These are phyloP conservation scores for Globisporangium nagaii DNA, from an alignment of 352 stramenopile species.

Conservation along the genomic window DNA sequence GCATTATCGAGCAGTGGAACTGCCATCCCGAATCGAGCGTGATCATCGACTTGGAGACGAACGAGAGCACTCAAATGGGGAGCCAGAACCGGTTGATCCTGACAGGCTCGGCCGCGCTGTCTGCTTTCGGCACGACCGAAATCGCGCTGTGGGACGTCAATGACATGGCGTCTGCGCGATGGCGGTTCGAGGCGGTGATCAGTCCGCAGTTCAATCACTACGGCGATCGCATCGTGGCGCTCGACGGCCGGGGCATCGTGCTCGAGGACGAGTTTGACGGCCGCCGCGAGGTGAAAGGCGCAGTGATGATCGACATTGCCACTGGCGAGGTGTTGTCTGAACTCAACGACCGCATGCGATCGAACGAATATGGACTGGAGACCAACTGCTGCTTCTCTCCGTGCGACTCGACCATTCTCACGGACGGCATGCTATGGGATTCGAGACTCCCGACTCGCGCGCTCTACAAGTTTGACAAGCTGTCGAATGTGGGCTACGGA, in stretches of 20 bases:
- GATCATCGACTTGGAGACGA: slow-evolving; percentile 67
- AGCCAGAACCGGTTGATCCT: slow-evolving; percentile 46
- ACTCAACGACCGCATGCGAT: slow-evolving; percentile 55
- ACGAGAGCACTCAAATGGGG: slow-evolving; percentile 51
- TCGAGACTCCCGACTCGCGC: slow-evolving; percentile 56
- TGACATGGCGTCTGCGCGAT: slow-evolving; percentile 50
- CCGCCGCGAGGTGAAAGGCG: slow-evolving; percentile 30
- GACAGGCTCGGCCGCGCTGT: slow-evolving; percentile 44
- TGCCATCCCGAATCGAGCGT: slow-evolving; percentile 68
- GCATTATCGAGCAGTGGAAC: slow-evolving; percentile 66
- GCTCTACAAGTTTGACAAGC: slow-evolving; percentile 88
- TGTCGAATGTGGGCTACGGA: slow-evolving; percentile 78
- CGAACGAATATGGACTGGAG: slow-evolving; percentile 68
- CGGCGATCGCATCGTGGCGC: slow-evolving; percentile 62
- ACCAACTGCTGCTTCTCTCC: slow-evolving; percentile 79
- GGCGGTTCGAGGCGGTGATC: slow-evolving; percentile 53
- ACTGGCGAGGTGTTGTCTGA: slow-evolving; percentile 57
- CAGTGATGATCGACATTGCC: slow-evolving; percentile 63
- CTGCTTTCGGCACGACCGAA: slow-evolving; percentile 43
- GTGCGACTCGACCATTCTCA: slow-evolving; percentile 68
- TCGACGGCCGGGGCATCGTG: slow-evolving; percentile 41
- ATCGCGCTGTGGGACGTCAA: slow-evolving; percentile 76
- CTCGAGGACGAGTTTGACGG: slow-evolving; percentile 28
- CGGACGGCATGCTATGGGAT: slow-evolving; percentile 82
- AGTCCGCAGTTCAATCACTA: slow-evolving; percentile 75